phyloP scores from a whole-genome alignment of 208 protist genomes.

The Naegleria lovaniensis region DNA sequence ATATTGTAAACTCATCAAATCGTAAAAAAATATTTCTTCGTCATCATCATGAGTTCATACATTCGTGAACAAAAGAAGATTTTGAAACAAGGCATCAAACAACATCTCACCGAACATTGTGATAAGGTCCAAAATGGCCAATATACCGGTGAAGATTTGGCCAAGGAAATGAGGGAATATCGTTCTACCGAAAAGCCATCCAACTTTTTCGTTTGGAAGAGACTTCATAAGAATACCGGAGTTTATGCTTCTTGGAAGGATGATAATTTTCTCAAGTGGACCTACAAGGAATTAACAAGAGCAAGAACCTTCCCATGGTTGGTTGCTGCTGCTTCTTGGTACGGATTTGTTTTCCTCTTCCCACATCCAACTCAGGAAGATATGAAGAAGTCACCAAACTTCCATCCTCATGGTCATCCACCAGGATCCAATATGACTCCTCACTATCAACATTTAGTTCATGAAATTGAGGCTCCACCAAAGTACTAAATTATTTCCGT shows the following conservation, averaged over 20 bases:
- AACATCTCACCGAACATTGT: neutral
- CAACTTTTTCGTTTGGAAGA: neutral
- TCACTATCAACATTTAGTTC: neutral
- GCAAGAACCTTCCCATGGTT: constrained; percentile 14
- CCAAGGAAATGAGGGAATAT: constrained; percentile 6
- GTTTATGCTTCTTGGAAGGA: neutral
- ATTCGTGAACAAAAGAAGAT: neutral
- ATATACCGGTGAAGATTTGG: constrained; percentile 6
- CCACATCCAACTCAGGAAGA: neutral
- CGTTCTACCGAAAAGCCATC: neutral
- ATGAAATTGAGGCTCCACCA: neutral
- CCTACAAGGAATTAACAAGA: neutral
- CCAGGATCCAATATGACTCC: neutral
- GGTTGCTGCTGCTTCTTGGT: neutral
- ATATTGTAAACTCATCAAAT: neutral
- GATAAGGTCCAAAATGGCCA: neutral
- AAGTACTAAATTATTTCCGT: neutral
- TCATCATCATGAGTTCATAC: neutral
- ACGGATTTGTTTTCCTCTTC: neutral
- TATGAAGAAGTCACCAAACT: neutral
- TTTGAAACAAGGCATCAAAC: neutral
- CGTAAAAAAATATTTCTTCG: neutral
- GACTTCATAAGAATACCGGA: neutral
- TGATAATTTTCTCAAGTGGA: neutral
- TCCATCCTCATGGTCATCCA: neutral